Percentiles rank a stretch among this genome's conserved stretches.
Evolutionary conservation across 2,329 filamentous ascomycete species (phyloP).

Genomic region (Daldinia sp.): DNA sequence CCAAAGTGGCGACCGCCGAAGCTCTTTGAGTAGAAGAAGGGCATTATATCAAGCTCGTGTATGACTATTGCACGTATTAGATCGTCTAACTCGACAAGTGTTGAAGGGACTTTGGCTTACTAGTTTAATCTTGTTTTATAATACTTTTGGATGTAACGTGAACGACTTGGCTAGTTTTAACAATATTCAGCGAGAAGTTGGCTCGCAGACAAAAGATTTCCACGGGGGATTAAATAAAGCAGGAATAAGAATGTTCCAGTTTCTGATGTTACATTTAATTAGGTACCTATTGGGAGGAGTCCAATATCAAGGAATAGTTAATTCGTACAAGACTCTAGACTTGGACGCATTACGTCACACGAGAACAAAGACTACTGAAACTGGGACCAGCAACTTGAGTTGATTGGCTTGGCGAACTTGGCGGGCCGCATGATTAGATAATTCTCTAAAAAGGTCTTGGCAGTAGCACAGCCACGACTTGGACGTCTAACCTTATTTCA

Average conservation of each 20-base stretch:
- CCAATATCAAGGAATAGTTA: conserved; percentile 14
- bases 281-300: not conserved
- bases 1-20: conserved; percentile 60
- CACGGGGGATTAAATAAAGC: conserved; percentile 4
- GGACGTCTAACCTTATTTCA: not conserved
- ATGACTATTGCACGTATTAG: not conserved
- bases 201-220: not conserved
- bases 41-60: conserved; percentile 48
- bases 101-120: not conserved
- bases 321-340: not conserved
- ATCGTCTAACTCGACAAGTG: not conserved
- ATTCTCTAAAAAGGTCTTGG: not conserved
- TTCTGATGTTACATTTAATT: not conserved
- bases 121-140: not conserved
- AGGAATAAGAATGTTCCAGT: conserved; percentile 9
- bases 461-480: not conserved
- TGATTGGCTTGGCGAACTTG: conserved; percentile 15
- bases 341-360: conserved; percentile 21
- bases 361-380: conserved; percentile 14
- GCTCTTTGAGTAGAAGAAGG: conserved; percentile 56
- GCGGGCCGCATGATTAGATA: conserved; percentile 1
- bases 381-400: not conserved
- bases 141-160: not conserved
- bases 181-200: not conserved
- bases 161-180: not conserved